Evolutionary conservation across 768 basidiomycete species (phyloP).

Genomic region (Boletus sp.): DNA sequence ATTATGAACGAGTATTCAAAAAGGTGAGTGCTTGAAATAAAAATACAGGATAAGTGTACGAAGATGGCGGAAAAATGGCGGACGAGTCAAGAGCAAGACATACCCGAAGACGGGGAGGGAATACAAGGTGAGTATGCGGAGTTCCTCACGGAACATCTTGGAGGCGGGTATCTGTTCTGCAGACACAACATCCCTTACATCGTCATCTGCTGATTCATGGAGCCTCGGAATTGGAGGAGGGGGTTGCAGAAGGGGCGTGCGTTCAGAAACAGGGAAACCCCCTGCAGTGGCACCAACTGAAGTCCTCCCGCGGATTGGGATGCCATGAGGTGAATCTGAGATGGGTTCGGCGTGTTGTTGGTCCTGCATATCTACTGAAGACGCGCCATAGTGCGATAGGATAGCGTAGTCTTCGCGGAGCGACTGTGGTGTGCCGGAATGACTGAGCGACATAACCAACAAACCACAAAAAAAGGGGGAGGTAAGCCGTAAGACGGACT

Average conservation of each 20-base stretch:
- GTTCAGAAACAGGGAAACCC: constrained; percentile 36
- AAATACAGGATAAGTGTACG: background rate
- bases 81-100: constrained; percentile 22
- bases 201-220: constrained; percentile 45
- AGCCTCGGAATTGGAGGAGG: constrained; percentile 56
- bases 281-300: background rate
- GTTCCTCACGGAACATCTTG: constrained; percentile 55
- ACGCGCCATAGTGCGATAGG: constrained; percentile 49
- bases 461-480: background rate
- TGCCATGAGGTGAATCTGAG: constrained; percentile 18
- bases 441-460: constrained; percentile 41
- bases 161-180: constrained; percentile 23
- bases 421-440: constrained; percentile 33
- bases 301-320: constrained; percentile 15
- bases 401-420: constrained; percentile 67
- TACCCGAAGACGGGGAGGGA: constrained; percentile 73
- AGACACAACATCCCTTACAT: background rate
- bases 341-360: background rate
- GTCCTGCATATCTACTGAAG: constrained; percentile 35
- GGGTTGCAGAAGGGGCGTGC: constrained; percentile 51
- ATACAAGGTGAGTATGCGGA: constrained; percentile 57
- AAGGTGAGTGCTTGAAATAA: constrained; percentile 57
- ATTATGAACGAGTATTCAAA: constrained; percentile 87
- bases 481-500: background rate
- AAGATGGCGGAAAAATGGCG: background rate